phyloP scores from a whole-genome alignment of 208 protist genomes.

The Acanthamoeba lenticulata region DNA sequence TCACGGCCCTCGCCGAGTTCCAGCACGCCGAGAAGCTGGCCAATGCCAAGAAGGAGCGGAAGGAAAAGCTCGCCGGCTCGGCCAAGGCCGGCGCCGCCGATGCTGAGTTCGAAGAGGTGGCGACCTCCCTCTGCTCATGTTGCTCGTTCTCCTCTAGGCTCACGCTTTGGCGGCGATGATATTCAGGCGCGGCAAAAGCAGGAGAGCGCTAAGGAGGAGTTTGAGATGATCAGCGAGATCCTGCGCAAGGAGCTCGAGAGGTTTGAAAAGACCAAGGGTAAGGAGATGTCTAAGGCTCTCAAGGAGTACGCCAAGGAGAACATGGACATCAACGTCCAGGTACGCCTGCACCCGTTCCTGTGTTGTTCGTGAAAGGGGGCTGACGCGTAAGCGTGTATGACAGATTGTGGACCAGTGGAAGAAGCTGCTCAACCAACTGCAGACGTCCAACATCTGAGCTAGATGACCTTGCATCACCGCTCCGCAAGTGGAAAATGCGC shows the following conservation, averaged over 20 bases:
- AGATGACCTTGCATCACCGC: neutral
- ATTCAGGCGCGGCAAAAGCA: slow-evolving; percentile 4
- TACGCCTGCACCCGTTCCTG: neutral
- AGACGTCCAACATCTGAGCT: neutral
- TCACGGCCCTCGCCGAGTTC: slow-evolving; percentile 48
- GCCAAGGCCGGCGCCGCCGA: slow-evolving; percentile 36
- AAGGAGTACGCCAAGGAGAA: slow-evolving; percentile 46
- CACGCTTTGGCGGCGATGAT: neutral
- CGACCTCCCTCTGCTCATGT: neutral
- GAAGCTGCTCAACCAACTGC: slow-evolving; percentile 61
- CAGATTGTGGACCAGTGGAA: slow-evolving; percentile 67
- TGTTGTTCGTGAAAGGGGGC: neutral
- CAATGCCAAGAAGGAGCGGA: slow-evolving; percentile 33
- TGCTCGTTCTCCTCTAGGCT: neutral
- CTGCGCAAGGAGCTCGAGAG: slow-evolving; percentile 53
- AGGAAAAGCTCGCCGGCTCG: slow-evolving; percentile 43
- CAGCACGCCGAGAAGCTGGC: slow-evolving; percentile 47
- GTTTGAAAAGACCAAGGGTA: slow-evolving; percentile 64
- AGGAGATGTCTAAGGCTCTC: slow-evolving; percentile 22
- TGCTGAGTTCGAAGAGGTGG: slow-evolving; percentile 32
- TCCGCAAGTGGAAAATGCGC: neutral
- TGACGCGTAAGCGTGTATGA: too few relatives aligned
- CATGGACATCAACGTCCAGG: slow-evolving; percentile 67
- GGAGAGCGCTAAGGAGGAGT: slow-evolving; percentile 61
- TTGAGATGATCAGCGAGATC: slow-evolving; percentile 63